Evolutionary conservation across 2,329 filamentous ascomycete species (phyloP), one percentile per base, ranked within the genome.

Genomic region (Akanthomyces uredinophilus): DNA sequence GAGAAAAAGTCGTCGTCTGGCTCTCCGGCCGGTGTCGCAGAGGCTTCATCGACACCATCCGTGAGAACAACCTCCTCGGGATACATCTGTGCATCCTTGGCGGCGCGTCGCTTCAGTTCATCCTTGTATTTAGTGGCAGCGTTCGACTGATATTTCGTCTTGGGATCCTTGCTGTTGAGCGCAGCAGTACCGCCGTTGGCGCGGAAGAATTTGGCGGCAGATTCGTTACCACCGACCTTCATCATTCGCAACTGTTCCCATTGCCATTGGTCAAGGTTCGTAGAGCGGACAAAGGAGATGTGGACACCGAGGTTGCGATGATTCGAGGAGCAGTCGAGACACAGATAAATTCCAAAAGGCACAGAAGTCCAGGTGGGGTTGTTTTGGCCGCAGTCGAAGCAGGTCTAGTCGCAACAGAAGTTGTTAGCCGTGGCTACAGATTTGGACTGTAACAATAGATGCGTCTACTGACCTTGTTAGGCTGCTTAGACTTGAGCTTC

Each of bases 301-400:
- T 99, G 95, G 64, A 98, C 94, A 76, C 95, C 95, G 71, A 99
- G 87, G 77, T 98, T 98, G 70, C 95, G 89, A 78, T 99, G 95
- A 76, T 97, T 92, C 62, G 94, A 90, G 47, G 94, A 97, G 80
- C 95, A 99, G 79, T 99, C 95, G 71, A 99, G 88, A 73, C 95
- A 99, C 24, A 99, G 87, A 75, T 98, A 99, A 75, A 99, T 98
- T 72, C 91, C 95, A 67, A 99, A 92, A 13, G 94, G 93, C 37
- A 97, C 93, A 7, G 94, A 98, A 8, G 93, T 96, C 95, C 95
- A 99, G 63, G 95, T 98, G 65, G 95, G 95, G 74, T 97, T 97
- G 79, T 98, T 98, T 71, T 92, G 90, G 74, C 91, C 88, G 78
- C 95, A 99, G 80, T 99, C 95, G 79, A 99, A 99, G 84, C 95